Evolutionary conservation across 2,329 filamentous ascomycete genomes (phyloP).

Genomic region (Sporothrix curviconia): DNA sequence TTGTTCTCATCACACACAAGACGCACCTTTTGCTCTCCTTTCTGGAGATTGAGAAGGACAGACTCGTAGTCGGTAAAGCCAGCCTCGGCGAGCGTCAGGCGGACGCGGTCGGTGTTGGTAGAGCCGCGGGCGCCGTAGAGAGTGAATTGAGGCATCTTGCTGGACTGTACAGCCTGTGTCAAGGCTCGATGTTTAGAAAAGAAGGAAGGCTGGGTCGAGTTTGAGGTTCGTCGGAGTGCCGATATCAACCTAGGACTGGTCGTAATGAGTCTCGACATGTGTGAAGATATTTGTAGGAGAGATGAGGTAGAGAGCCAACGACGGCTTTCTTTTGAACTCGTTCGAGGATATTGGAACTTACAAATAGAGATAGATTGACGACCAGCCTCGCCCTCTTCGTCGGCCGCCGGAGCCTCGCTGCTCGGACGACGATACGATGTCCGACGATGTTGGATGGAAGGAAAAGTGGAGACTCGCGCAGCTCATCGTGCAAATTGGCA

Average conservation of each 20-base stretch:
- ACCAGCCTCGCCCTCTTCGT: neutral
- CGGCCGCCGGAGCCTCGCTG: neutral
- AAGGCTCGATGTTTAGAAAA: no score
- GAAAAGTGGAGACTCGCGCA: neutral
- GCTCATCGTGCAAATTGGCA: neutral
- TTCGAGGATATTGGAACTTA: no score
- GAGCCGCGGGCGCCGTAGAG: conserved; percentile 35
- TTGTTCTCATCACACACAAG: no score
- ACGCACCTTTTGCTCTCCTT: conserved; percentile 39
- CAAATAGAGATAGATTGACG: no score
- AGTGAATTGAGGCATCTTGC: conserved; percentile 37
- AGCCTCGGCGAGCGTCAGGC: conserved; percentile 36
- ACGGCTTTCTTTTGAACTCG: no score
- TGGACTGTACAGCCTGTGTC: conserved; percentile 6
- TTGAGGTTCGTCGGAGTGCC: no score
- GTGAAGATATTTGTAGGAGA: no score
- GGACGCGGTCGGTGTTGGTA: conserved; percentile 38
- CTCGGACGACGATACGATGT: neutral
- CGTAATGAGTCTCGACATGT: neutral
- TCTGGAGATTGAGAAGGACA: conserved; percentile 32
- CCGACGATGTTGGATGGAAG: neutral
- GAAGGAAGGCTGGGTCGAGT: no score
- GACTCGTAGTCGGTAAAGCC: conserved; percentile 37
- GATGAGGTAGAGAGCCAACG: no score
- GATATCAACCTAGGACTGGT: neutral